Percentiles rank a stretch among this genome's conserved stretches.
phyloP scores from a whole-genome alignment of 2,329 filamentous ascomycete genomes.

The Ceratocystis albifundus region DNA sequence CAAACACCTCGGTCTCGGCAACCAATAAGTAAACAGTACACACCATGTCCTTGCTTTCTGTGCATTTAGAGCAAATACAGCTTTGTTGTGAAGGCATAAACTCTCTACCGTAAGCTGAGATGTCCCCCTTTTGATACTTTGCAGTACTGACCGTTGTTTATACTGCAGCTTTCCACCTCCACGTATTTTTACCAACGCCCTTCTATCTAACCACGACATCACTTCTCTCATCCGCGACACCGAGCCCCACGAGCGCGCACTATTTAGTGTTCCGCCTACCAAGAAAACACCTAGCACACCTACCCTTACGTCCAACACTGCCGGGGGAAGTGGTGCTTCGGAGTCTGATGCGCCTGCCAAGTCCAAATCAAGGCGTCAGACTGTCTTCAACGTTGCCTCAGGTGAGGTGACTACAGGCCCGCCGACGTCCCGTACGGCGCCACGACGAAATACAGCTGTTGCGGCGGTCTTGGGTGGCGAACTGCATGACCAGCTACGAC shows the following conservation, averaged over 20 bases:
- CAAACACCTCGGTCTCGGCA: not conserved
- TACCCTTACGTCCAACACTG: slow-evolving; percentile 26
- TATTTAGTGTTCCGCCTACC: slow-evolving; percentile 74
- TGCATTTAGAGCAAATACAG: slow-evolving; percentile 64
- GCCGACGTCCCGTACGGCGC: slow-evolving; percentile 39
- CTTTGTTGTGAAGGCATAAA: slow-evolving; percentile 67
- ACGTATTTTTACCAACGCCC: slow-evolving; percentile 91
- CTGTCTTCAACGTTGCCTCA: slow-evolving; percentile 53
- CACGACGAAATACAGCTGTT: slow-evolving; percentile 68
- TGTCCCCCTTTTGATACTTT: not conserved
- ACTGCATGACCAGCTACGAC: slow-evolving; percentile 66
- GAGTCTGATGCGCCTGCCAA: slow-evolving; percentile 30
- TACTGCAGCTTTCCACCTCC: slow-evolving; percentile 66
- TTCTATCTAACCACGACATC: slow-evolving; percentile 81
- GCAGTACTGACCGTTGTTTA: slow-evolving; percentile 21
- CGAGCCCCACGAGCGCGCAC: slow-evolving; percentile 82
- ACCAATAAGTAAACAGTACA: not conserved
- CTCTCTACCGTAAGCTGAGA: slow-evolving; percentile 53
- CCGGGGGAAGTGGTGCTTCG: slow-evolving; percentile 31
- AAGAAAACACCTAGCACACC: slow-evolving; percentile 34
- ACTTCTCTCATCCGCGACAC: slow-evolving; percentile 91
- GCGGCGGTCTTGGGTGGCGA: slow-evolving; percentile 80
- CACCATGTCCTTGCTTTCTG: slow-evolving; percentile 56
- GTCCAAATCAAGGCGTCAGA: slow-evolving; percentile 42
- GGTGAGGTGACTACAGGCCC: slow-evolving; percentile 50